Base-by-base conservation (phyloP, 768 basidiomycete genomes). In the Boletus edulis region DNA sequence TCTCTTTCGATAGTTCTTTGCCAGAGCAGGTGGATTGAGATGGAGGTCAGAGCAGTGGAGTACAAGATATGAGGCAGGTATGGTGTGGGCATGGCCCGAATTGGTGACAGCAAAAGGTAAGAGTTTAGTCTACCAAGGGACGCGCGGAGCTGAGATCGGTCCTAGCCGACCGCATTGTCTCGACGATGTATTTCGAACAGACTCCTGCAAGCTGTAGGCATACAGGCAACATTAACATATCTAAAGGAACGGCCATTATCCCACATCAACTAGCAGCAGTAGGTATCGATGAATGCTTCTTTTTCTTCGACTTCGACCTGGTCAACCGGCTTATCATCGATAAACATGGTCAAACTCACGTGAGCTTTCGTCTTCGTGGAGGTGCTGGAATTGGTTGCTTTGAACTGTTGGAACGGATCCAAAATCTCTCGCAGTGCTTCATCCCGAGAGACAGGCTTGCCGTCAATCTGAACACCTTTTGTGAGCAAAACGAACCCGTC, bases 51-150 rank as follows among this genome's bases (percentile, higher is more conserved):
- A 10, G 84, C 85, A 44, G 84, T 72, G 32, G 85, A 81, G 67
- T 82, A 89, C 58, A 88, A 49, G 50, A 85, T 72, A 61, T 89
- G 86, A 29, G 83, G 85, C 54, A 86, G 64, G 71, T 87, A 88
- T 29, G 71, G 61, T 52, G 59, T 53, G 4, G 53, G 51, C 71
- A 72, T 72, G 3, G 17, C 14, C 14, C 43, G 20, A 47, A 17
- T 11, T 32, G n/a, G n/a, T n/a, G n/a, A n/a, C n/a, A 17, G 20
- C 20, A 56, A 35, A 29, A 2, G 13, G 34, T n/a, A 47, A 9
- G 2, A 7, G 14, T 37, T 15, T 4, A 15, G 7, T 37, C 27
- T 29, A 29, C 27, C 9, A 29, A 29, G 9, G 27, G 27, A 29
- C 27, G 9, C 27, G 27, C 27, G 27, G 24, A 24, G 5, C 24